Base-by-base conservation (phyloP, 805 yeast species). In the Ogataea corticis region DNA sequence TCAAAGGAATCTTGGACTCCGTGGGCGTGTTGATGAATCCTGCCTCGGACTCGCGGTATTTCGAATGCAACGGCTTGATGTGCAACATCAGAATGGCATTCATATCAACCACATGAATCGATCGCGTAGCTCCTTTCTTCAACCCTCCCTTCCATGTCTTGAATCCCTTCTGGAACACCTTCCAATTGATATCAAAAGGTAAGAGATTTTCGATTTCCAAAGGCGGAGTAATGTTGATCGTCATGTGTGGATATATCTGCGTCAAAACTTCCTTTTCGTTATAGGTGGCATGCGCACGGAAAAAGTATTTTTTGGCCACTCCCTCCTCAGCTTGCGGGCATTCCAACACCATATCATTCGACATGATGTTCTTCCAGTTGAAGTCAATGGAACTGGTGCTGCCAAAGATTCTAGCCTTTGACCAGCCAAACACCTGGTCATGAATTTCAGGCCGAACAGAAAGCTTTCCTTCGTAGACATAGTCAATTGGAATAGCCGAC, bases 181-280 rank as follows among this genome's bases (percentile, higher is more conserved):
- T 72, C 66, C 85, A 89, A 15, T 78, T 72, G 35, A 92, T 65
- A 55, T 87, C 96, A 59, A 77, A 86, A 0, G 99, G 98, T 40
- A 95, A 63, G 41, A 89, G 69, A 58, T 94, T 94, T 54, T 87
- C 90, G 46, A 94, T 72, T 54, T 87, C 87, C 37, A 94, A 66
- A 0, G 99, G 98, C 0, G 98, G 88, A 0, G 94, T 81, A 6
- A 94, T 67, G 3, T 82, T 75, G 18, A 94, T 67, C 7, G 72
- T 76, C 87, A 92, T 76, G 56, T 87, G 94, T 0, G 99, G 99
- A 58, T 88, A 95, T 1, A 87, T 75, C 46, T 75, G 72, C 0
- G 87, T 76, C 19, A 90, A 67, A 0, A 89, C 90, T 51, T 87
- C 95, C n/a, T 76, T 72, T 14, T 68, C 62, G 51, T 85, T 80